Evolutionary conservation across 768 basidiomycete genomes (phyloP), one percentile per base, ranked within the genome.

Genomic region (Lentinula raphanica): DNA sequence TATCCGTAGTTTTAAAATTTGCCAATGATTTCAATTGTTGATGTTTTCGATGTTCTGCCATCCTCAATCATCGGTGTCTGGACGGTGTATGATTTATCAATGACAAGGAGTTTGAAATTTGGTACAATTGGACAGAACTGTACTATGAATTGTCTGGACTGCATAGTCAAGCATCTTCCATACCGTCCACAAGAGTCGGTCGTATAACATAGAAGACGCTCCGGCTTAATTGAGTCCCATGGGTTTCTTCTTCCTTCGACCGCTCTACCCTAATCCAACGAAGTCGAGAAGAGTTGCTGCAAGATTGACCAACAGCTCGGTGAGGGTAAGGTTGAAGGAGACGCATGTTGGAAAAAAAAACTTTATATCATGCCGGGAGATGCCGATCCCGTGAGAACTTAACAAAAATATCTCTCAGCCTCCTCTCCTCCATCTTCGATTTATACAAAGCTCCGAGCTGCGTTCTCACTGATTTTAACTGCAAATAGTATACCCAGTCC

Each of bases 211-310:
- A 68, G 77, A 72, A 77, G 74, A 73, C 69, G 82, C 85, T 87
- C 86, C 87, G 87, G 87, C 87, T 88, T 88, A 88, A 87, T 86
- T 87, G 86, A 74, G 76, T 79, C 77, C 85, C 50, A 17, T 39
- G 60, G 44, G 38, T 63, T 38, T 71, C 64, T 53, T 60, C 82
- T 75, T 79, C 59, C 82, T 55, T 75, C 70, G 72, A 60, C 65
- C 60, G 35, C 13, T 31, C 69, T 88, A 88, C 87, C 86, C 82
- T 61, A 66, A 67, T 76, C 75, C 73, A 74, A 69, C 17, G 7
- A 42, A 17, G 11, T 15, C 19, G 25, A 45, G 60, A 56, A 56
- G 27, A 61, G 50, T 62, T 63, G 64, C 67, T 57, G 58, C 19
- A 36, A 21, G 45, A 58, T 28, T 45, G 27, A n/a, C 27, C 9